A percentile compares a stretch with the other conserved stretches of the same genome.
Conservation (phyloP, 169 alveolate species). For the Blepharisma undulans region DNA sequence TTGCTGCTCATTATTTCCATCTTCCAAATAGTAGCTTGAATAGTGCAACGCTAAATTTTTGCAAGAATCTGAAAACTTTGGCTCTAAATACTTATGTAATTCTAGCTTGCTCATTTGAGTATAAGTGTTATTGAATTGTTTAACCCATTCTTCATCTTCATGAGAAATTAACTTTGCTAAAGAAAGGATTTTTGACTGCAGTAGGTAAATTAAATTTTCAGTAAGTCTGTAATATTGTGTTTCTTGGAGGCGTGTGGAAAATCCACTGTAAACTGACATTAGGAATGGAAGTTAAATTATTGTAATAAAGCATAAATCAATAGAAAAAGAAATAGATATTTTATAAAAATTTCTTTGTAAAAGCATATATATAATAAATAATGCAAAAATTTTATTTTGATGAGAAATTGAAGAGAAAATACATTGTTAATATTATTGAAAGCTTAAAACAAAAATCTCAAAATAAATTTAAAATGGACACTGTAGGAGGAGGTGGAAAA, state of each 20-base stretch:
- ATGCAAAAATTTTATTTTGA: too few relatives aligned
- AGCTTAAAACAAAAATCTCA: neutral
- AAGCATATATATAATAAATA: too few relatives aligned
- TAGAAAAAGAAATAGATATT: neutral
- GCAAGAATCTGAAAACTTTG: neutral
- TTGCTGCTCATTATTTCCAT: neutral
- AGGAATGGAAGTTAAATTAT: neutral
- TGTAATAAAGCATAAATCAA: neutral
- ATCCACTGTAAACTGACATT: conserved; percentile 29
- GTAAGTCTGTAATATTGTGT: neutral
- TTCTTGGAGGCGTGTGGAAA: conserved; percentile 23
- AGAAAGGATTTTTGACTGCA: neutral
- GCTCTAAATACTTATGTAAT: neutral
- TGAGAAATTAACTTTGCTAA: neutral
- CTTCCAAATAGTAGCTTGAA: neutral
- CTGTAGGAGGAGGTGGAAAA: neutral
- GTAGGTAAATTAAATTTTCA: conserved; percentile 1
- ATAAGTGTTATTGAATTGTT: neutral
- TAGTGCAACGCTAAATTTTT: neutral
- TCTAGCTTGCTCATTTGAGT: neutral
- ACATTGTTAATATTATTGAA: too few relatives aligned
- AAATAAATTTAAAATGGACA: neutral
- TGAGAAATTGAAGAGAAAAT: neutral
- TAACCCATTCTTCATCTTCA: neutral
- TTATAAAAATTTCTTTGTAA: too few relatives aligned